phyloP scores from a whole-genome alignment of 179 eudicot species.

The Amaranthus tricolor region DNA sequence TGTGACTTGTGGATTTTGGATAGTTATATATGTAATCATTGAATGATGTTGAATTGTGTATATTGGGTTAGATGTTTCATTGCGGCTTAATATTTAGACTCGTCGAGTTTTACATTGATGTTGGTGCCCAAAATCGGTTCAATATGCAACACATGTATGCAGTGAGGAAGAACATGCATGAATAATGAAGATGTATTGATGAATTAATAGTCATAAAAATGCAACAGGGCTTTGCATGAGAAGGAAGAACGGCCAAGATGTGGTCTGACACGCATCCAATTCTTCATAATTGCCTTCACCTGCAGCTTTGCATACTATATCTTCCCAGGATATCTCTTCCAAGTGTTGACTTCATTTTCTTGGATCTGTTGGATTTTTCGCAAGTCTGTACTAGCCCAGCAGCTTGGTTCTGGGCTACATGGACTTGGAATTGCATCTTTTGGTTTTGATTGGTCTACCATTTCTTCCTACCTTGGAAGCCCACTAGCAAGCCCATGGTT shows the following conservation, averaged over 20 bases:
- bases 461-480: slow-evolving; percentile 89
- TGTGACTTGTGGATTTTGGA: no score
- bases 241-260: slow-evolving; percentile 75
- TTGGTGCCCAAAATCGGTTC: neutral
- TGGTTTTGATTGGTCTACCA: slow-evolving; percentile 87
- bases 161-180: no score
- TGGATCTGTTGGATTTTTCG: slow-evolving; percentile 94
- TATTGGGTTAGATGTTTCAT: no score
- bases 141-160: neutral
- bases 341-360: slow-evolving; percentile 83
- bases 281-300: slow-evolving; percentile 74
- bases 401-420: slow-evolving; percentile 78
- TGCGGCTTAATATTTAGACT: no score
- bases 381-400: slow-evolving; percentile 69
- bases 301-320: slow-evolving; percentile 92
- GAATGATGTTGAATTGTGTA: no score
- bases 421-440: slow-evolving; percentile 81
- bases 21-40: no score
- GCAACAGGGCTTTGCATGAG: slow-evolving; percentile 83
- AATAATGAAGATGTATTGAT: neutral
- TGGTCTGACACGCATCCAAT: slow-evolving; percentile 80
- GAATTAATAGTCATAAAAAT: neutral
- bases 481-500: slow-evolving; percentile 98
- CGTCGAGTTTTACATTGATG: neutral
- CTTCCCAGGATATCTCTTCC: slow-evolving; percentile 81